A percentile compares a stretch with the other conserved stretches of the same genome.
Evolutionary conservation across 208 protist species (phyloP).

Genomic region (Angomonas deanei): DNA sequence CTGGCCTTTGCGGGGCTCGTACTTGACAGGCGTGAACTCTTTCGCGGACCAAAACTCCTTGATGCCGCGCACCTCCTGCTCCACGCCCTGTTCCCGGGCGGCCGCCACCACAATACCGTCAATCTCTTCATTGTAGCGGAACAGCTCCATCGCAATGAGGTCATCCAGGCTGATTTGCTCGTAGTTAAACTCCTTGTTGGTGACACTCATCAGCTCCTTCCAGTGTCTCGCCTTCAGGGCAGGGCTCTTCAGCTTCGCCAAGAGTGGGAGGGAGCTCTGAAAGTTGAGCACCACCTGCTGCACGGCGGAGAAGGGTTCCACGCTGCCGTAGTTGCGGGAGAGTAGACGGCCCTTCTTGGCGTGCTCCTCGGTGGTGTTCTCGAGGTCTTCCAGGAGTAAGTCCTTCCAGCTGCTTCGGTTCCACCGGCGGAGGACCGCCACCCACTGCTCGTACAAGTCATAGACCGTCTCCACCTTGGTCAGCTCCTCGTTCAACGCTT

Average conservation of each 20-base stretch:
- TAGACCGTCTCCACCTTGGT: conserved; percentile 90
- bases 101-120: conserved; percentile 91
- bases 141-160: conserved; percentile 97
- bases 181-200: conserved; percentile 92
- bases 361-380: conserved; percentile 91
- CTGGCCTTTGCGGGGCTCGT: conserved; percentile 87
- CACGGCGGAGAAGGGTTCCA: conserved; percentile 86
- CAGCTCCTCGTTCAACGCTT: conserved; percentile 90
- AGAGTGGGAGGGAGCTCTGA: conserved; percentile 93
- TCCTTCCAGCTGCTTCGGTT: conserved; percentile 96
- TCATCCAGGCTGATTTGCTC: conserved; percentile 96
- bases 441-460: conserved; percentile 92
- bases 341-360: conserved; percentile 80
- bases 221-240: conserved; percentile 97
- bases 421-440: conserved; percentile 90
- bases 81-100: conserved; percentile 94
- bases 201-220: conserved; percentile 95
- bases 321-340: conserved; percentile 75
- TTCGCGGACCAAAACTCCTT: conserved; percentile 93
- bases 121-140: conserved; percentile 93
- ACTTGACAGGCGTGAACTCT: conserved; percentile 85
- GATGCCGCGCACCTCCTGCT: conserved; percentile 93
- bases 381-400: conserved; percentile 93
- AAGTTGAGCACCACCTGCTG: conserved; percentile 94
- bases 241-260: conserved; percentile 95